Evolutionary conservation across 768 basidiomycete species (phyloP).

Genomic region (Tulasnella sp.): DNA sequence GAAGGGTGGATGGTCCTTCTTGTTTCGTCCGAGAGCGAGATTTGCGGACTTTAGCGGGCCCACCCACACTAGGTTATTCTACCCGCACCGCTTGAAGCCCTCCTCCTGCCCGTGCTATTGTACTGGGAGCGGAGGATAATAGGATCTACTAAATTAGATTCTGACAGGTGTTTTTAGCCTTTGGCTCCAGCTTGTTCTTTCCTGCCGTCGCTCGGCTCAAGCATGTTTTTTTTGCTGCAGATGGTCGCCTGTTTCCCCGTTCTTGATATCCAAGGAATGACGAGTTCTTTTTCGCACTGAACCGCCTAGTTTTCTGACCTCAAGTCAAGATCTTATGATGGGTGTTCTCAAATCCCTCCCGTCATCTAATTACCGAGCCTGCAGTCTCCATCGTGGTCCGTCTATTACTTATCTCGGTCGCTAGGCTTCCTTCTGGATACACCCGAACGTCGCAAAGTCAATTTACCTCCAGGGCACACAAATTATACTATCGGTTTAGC

Average conservation of each 20-base stretch:
- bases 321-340: neutral
- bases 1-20: neutral
- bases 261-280: neutral
- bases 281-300: neutral
- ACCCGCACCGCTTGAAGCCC: neutral
- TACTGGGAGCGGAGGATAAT: neutral
- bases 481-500: neutral
- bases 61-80: neutral
- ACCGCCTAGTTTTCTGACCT: neutral
- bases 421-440: neutral
- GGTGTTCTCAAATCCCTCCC: neutral
- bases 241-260: neutral
- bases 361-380: neutral
- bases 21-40: slow-evolving; percentile 4
- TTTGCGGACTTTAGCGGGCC: slow-evolving; percentile 26
- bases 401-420: too few species aligned
- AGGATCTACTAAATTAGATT: neutral
- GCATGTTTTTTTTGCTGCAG: neutral
- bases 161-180: neutral
- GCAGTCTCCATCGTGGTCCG: neutral
- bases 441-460: neutral
- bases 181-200: neutral
- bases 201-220: neutral
- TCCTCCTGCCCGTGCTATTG: neutral
- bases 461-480: neutral